phyloP scores from a whole-genome alignment of 2,329 filamentous ascomycete genomes.

The Trichophyton simii region DNA sequence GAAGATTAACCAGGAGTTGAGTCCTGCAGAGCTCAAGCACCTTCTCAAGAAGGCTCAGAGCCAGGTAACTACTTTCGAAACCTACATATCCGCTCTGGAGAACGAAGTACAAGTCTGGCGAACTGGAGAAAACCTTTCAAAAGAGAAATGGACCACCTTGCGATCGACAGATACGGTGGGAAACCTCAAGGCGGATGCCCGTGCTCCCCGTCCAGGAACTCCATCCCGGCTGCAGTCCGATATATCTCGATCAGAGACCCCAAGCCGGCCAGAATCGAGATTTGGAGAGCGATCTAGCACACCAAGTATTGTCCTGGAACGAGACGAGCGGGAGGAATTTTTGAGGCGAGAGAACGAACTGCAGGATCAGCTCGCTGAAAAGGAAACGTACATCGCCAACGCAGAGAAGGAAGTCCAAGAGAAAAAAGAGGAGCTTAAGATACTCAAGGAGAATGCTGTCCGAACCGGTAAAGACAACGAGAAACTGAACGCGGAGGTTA shows the following conservation, averaged over 20 bases:
- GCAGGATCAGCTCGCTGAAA: constrained; percentile 90
- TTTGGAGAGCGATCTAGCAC: constrained; percentile 75
- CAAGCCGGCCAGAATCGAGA: constrained; percentile 49
- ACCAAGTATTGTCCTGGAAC: constrained; percentile 77
- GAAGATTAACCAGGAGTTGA: constrained; percentile 97
- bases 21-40: constrained; percentile 84
- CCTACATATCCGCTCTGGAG: constrained; percentile 72
- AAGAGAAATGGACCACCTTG: constrained; percentile 71
- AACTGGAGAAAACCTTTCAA: constrained; percentile 73
- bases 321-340: constrained; percentile 95
- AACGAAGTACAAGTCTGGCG: constrained; percentile 80
- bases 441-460: constrained; percentile 73
- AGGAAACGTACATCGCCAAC: constrained; percentile 65
- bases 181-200: constrained; percentile 34
- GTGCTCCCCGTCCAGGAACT: constrained; percentile 31
- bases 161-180: constrained; percentile 44
- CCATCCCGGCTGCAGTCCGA: constrained; percentile 30
- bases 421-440: constrained; percentile 71
- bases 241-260: constrained; percentile 45
- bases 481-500: constrained; percentile 68
- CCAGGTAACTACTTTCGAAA: constrained; percentile 78
- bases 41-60: constrained; percentile 85
- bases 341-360: constrained; percentile 89
- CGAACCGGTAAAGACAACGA: constrained; percentile 85
- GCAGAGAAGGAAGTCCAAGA: constrained; percentile 71